These are phyloP conservation scores for Trichoderma oligosporum DNA, from an alignment of 2,329 filamentous ascomycete species.

Conservation along the genomic window DNA sequence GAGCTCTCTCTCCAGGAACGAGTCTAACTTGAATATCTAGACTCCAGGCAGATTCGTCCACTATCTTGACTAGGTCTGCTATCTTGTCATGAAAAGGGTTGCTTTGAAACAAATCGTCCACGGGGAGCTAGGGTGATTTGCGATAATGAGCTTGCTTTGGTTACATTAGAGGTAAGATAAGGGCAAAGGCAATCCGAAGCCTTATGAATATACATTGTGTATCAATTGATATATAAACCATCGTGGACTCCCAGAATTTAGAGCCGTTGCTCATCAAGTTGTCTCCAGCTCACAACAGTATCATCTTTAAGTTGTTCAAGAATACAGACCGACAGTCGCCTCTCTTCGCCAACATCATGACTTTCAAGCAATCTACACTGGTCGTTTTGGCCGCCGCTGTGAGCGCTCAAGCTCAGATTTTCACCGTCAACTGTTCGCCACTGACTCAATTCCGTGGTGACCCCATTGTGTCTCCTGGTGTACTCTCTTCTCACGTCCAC, in stretches of 20 bases:
- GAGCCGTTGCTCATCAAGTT: not conserved
- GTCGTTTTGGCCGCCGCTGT: conserved; percentile 4
- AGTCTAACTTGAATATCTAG: not conserved
- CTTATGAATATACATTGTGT: not conserved
- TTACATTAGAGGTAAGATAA: not conserved
- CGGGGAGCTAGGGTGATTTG: not conserved
- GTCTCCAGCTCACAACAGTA: not conserved
- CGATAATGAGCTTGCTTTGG: not conserved
- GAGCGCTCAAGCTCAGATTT: conserved; percentile 23
- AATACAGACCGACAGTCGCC: not conserved
- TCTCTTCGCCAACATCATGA: not conserved
- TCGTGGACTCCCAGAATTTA: not conserved
- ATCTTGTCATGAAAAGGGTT: not conserved
- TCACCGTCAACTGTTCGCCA: conserved; percentile 29
- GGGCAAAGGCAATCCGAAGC: not conserved
- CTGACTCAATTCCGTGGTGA: conserved; percentile 48
- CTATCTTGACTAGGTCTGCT: not conserved
- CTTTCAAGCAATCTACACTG: conserved; percentile 12
- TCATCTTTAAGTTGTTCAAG: not conserved
- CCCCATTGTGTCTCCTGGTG: conserved; percentile 55
- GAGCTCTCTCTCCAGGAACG: conserved; percentile 1
- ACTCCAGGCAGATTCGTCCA: not conserved
- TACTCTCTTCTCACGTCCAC: conserved; percentile 54
- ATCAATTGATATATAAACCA: conserved; percentile 8
- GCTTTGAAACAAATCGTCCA: conserved; percentile 9